Evolutionary conservation across 1,139 yeast species (phyloP), one percentile per base, ranked within the genome.

Genomic region (Taiozyma sp.): DNA sequence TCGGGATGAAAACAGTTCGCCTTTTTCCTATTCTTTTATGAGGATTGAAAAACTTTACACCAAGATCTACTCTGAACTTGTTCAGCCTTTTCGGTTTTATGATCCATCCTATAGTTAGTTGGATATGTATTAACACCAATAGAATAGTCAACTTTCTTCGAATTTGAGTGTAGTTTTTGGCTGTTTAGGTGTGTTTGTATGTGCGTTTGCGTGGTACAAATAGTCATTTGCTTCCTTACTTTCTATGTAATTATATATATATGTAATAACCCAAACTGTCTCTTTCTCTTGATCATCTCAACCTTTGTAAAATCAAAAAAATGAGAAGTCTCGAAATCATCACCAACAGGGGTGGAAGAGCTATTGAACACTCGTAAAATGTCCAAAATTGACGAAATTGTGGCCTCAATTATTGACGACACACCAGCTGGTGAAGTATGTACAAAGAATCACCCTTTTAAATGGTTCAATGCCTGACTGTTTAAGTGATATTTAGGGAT

Each of bases 381-480:
- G 56, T 45, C 50, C 10, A 55, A 51, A 34, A 43, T 62, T 12
- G 60, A 58, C 36, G 28, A 51, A 12, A 55, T 62, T 22, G 49
- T 62, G 16, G 27, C 34, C 2, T 51, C 70, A 19, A 73, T 80
- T 56, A 68, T 80, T 43, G 60, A 65, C 38, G 84, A 79, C 51
- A 74, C 83, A 6, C 83, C 84, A 16, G 80, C 82, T 13, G 36
- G 44, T 7, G 46, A 44, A 28, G 46, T 41, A 14, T 30, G 49
- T 30, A 14, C 7, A 28, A 6, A 16, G 7, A 14, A 10, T 12
- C 4, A 8, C 14, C 8, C 27, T 23, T 45, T 47, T 27, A 7
- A 39, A 12, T 10, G 42, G 28, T 14, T 12, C 22, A 13, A 13
- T 40, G 4, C 19, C 3, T 19, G 19, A 2, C 19, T 19, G 19